A percentile compares a stretch with the other conserved stretches of the same genome.
These are phyloP conservation scores for Pythium sp. DNA, from an alignment of 352 stramenopile genomes.

Conservation along the genomic window DNA sequence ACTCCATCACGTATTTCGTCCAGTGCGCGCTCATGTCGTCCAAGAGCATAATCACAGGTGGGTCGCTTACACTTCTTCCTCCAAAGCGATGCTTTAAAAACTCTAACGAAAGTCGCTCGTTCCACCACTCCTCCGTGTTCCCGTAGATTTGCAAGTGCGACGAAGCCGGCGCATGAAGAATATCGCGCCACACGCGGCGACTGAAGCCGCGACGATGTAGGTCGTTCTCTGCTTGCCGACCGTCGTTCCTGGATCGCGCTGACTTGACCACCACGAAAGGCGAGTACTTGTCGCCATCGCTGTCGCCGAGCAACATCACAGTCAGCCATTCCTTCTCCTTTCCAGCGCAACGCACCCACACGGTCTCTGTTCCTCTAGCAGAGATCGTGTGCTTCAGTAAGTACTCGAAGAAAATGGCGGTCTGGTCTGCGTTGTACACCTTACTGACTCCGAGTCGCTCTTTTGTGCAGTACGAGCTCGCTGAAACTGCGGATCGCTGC, in stretches of 20 bases:
- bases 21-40: conserved; percentile 5
- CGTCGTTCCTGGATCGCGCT: not conserved
- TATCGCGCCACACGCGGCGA: not conserved
- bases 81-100: conserved; percentile 2
- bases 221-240: not conserved
- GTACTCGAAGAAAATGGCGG: conserved; percentile 7
- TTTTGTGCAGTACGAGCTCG: not conserved
- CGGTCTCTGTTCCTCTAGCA: not conserved
- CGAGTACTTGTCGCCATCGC: not conserved
- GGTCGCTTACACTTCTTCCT: not conserved
- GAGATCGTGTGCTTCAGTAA: conserved; percentile 5
- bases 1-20: not conserved
- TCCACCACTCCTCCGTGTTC: not conserved
- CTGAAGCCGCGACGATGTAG: not conserved
- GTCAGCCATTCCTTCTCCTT: not conserved
- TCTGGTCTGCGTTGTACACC: not conserved
- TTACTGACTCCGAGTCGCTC: conserved; percentile 1
- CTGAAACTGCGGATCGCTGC: not conserved
- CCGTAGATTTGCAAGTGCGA: not conserved
- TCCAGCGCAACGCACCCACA: not conserved
- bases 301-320: conserved; percentile 1
- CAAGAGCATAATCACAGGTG: conserved; percentile 3
- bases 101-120: conserved; percentile 1
- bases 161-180: not conserved
- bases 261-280: not conserved